phyloP scores from a whole-genome alignment of 148 eudicot species.

The Amaranthus hypochondriacus region DNA sequence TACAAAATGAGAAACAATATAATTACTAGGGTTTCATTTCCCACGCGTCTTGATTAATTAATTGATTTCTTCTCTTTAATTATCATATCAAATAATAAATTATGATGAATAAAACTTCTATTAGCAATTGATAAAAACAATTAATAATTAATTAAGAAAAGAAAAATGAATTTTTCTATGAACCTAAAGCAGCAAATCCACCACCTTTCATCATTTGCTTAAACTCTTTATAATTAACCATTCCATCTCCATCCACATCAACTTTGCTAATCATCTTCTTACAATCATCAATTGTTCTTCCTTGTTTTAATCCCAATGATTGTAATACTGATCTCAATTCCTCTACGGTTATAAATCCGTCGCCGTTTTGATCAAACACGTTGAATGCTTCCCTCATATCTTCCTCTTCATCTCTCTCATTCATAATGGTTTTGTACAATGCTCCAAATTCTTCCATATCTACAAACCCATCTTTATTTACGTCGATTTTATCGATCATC shows the following conservation, averaged over 20 bases:
- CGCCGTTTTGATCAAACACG: constrained; percentile 86
- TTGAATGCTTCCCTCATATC: constrained; percentile 90
- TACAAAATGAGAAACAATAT: too few species aligned
- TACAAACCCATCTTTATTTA: constrained; percentile 61
- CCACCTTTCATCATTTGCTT: constrained; percentile 89
- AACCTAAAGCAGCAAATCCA: constrained; percentile 68
- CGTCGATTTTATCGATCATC: constrained; percentile 70
- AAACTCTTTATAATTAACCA: constrained; percentile 70
- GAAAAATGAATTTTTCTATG: constrained; percentile 11
- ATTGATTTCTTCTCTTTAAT: too few species aligned
- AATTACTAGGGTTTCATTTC: too few species aligned
- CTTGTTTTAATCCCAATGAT: constrained; percentile 85
- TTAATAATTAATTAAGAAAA: neutral
- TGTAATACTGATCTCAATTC: constrained; percentile 71
- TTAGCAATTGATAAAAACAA: too few species aligned
- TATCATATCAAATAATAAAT: too few species aligned
- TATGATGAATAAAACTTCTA: too few species aligned
- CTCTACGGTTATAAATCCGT: constrained; percentile 84
- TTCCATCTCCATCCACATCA: constrained; percentile 85
- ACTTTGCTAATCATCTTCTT: constrained; percentile 75
- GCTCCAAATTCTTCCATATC: constrained; percentile 73
- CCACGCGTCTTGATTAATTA: too few species aligned
- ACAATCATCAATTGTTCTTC: constrained; percentile 75
- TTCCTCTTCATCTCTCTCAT: constrained; percentile 71
- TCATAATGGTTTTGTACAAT: constrained; percentile 60